Evolutionary conservation across 1,139 yeast genomes (phyloP), one percentile per base, ranked within the genome.

Genomic region (Taphrina pruni): DNA sequence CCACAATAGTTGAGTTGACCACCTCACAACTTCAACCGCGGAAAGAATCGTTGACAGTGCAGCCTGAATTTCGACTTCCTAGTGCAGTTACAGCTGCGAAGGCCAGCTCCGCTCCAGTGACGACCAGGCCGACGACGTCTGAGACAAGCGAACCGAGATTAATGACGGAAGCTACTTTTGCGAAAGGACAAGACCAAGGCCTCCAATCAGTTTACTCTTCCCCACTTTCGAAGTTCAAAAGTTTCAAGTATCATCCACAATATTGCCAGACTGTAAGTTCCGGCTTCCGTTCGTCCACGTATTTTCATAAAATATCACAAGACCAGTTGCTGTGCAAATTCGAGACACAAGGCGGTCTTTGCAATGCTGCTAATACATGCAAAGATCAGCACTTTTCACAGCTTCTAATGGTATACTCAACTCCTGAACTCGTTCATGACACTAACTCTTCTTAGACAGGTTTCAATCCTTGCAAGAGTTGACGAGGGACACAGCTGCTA

Each of bases 171-270:
- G 32, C 1, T 26, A 26, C 32, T 26, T 26, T 26, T 26, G 32
- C 32, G 4, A 4, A 26, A 26, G 32, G 32, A 2, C 32, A 26
- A 2, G 4, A 26, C 32, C 32, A 26, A 26, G 3, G 48, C 8
- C 48, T 17, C 12, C 48, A 50, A 21, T 50, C 36, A 21, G 36
- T 8, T n/a, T 50, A 50, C 12, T 8, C 8, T n/a, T 64, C 67
- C 14, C 61, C 67, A 41, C 41, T 64, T 7, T n/a, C 56, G 45
- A 12, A 5, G 12, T 64, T 64, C 61, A 36, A 41, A 11, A 32
- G 20, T 20, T 64, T 54, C 55, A 64, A 64, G 50, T 64, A 43
- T 20, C 60, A 64, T 39, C 55, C 51, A 11, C 60, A 64, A 11
- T 64, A 43, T 21, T 8, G 32, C 36, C 36, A 50, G 46, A 36